phyloP scores from a whole-genome alignment of 371 early-diverging fungal species.

The Actinomortierella wolfii region DNA sequence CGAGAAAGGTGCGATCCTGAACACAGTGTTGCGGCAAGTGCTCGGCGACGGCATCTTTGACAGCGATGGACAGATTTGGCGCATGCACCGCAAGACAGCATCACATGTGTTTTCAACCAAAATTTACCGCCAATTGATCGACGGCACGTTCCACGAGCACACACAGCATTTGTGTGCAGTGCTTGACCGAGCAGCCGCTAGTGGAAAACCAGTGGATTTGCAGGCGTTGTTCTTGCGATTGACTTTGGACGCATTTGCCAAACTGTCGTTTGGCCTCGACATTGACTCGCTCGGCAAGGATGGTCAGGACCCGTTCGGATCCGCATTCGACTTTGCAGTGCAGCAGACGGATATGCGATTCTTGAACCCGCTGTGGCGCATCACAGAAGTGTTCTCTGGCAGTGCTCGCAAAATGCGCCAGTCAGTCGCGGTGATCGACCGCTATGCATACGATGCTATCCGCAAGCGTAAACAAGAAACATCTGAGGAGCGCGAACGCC shows the following conservation, averaged over 20 bases:
- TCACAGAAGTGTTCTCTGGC: constrained; percentile 46
- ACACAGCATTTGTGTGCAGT: constrained; percentile 22
- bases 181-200: constrained; percentile 43
- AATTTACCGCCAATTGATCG: constrained; percentile 73
- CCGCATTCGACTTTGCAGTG: constrained; percentile 53
- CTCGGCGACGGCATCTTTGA: constrained; percentile 80
- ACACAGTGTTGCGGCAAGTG: constrained; percentile 46
- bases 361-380: constrained; percentile 57
- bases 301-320: constrained; percentile 46
- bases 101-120: constrained; percentile 72
- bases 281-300: constrained; percentile 16
- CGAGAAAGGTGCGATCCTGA: constrained; percentile 54
- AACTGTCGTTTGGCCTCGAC: constrained; percentile 44
- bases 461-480: constrained; percentile 48
- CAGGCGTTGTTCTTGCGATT: constrained; percentile 63
- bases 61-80: constrained; percentile 70
- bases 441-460: constrained; percentile 54
- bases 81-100: constrained; percentile 69
- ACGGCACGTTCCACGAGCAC: constrained; percentile 44
- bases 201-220: constrained; percentile 53
- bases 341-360: constrained; percentile 50
- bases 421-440: constrained; percentile 52
- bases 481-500: constrained; percentile 20
- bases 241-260: constrained; percentile 64
- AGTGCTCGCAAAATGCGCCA: constrained; percentile 43